Conservation (phyloP, 1,139 yeast species). For the Candida sp. region DNA sequence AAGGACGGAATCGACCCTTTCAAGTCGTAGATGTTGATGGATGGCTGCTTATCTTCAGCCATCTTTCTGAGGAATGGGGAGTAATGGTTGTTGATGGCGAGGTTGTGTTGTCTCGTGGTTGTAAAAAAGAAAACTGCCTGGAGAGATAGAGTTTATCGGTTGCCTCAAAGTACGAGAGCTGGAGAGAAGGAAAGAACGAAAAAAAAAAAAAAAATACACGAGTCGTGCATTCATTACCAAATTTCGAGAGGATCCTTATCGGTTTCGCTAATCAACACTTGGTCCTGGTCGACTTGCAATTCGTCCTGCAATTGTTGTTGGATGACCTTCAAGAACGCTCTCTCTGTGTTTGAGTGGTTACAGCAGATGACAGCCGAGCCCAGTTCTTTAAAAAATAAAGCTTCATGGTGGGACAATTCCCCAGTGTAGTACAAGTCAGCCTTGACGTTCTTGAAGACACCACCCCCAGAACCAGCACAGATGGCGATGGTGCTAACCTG, state of each 20-base stretch:
- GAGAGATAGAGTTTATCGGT: too few species aligned
- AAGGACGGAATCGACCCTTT: constrained; percentile 29
- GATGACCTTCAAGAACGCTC: constrained; percentile 71
- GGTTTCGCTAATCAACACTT: constrained; percentile 50
- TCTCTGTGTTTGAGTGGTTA: constrained; percentile 92
- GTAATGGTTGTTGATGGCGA: not conserved
- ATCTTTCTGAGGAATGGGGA: not conserved
- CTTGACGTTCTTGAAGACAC: constrained; percentile 60
- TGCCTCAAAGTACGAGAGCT: not conserved
- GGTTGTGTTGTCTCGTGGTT: too few species aligned
- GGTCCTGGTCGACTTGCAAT: constrained; percentile 39
- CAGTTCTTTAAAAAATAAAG: constrained; percentile 68
- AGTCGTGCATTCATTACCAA: constrained; percentile 18
- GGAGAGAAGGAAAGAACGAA: not conserved
- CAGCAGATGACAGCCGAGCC: constrained; percentile 79
- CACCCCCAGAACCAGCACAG: constrained; percentile 96
- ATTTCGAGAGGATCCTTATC: constrained; percentile 63
- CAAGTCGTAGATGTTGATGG: constrained; percentile 4
- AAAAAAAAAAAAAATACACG: not conserved
- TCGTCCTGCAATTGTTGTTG: constrained; percentile 51
- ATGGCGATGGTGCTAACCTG: constrained; percentile 62
- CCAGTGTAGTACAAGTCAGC: constrained; percentile 92
- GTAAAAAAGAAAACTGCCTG: too few species aligned
- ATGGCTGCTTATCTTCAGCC: constrained; percentile 8
- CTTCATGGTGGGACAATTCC: constrained; percentile 93